phyloP scores from a whole-genome alignment of 768 basidiomycete species.

The Hygrocybe coccinea region DNA sequence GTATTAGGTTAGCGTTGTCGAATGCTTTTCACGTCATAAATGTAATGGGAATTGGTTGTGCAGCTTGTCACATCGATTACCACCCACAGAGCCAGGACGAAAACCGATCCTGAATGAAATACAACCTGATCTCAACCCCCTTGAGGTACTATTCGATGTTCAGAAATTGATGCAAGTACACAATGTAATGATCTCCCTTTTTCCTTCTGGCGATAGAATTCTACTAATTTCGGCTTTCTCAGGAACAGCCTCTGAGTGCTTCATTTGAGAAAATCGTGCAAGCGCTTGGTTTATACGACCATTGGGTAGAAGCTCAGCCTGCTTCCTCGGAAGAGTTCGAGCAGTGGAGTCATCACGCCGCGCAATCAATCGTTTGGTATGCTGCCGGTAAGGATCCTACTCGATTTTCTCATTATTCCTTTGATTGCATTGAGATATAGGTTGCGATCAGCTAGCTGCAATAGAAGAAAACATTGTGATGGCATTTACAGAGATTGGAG shows the following conservation, averaged over 20 bases:
- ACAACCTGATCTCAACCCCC: constrained; percentile 69
- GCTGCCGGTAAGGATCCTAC: constrained; percentile 48
- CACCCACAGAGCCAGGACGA: constrained; percentile 42
- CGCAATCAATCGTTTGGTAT: constrained; percentile 70
- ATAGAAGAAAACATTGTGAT: constrained; percentile 68
- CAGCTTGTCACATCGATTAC: constrained; percentile 71
- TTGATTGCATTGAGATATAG: constrained; percentile 33
- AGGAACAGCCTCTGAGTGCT: constrained; percentile 69
- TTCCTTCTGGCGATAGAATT: not conserved
- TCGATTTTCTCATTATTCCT: not conserved
- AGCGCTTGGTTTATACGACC: constrained; percentile 64
- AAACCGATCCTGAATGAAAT: constrained; percentile 63
- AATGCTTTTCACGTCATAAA: not conserved
- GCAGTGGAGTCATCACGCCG: constrained; percentile 68
- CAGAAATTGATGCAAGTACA: constrained; percentile 66
- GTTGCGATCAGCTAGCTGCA: constrained; percentile 58
- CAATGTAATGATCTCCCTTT: constrained; percentile 41
- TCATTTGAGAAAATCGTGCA: constrained; percentile 66
- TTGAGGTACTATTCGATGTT: constrained; percentile 73
- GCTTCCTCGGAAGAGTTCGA: constrained; percentile 48
- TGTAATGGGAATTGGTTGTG: not conserved
- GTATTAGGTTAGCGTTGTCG: constrained; percentile 52
- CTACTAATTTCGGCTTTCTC: not conserved
- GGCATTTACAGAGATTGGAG: constrained; percentile 55
- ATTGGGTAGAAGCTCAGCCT: constrained; percentile 59